Conservation (phyloP, 2,329 filamentous ascomycete species). For the Septoria petroselini region DNA sequence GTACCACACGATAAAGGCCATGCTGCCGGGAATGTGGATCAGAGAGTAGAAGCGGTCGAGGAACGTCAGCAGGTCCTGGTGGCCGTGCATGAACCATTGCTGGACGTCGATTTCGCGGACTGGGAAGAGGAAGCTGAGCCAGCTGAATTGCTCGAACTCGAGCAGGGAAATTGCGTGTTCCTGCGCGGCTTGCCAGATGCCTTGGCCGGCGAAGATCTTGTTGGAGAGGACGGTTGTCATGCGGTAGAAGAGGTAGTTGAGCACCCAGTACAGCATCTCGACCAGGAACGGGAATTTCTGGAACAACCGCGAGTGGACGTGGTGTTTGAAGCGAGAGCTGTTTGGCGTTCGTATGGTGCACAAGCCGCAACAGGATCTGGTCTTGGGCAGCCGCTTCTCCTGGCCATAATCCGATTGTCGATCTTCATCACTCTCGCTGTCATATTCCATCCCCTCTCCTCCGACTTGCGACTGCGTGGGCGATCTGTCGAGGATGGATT, state of each 20-base stretch:
- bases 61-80: slow-evolving; percentile 53
- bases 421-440: slow-evolving; percentile 40
- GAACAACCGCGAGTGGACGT: slow-evolving; percentile 60
- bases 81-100: slow-evolving; percentile 56
- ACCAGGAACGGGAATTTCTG: slow-evolving; percentile 67
- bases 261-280: slow-evolving; percentile 71
- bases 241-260: slow-evolving; percentile 63
- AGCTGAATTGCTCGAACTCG: slow-evolving; percentile 52
- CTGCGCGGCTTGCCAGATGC: slow-evolving; percentile 55
- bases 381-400: slow-evolving; percentile 47
- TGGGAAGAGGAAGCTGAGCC: slow-evolving; percentile 52
- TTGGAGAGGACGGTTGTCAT: slow-evolving; percentile 44
- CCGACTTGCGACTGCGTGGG: slow-evolving; percentile 27
- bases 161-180: slow-evolving; percentile 55
- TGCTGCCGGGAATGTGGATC: slow-evolving; percentile 60
- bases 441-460: slow-evolving; percentile 40
- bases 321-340: slow-evolving; percentile 55
- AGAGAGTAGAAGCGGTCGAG: slow-evolving; percentile 58
- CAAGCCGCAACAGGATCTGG: slow-evolving; percentile 52
- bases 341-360: slow-evolving; percentile 40
- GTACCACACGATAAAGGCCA: slow-evolving; percentile 52
- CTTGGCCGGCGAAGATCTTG: slow-evolving; percentile 40
- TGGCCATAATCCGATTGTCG: slow-evolving; percentile 31
- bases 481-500: slow-evolving; percentile 37
- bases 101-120: slow-evolving; percentile 53